Evolutionary conservation across 495 filamentous ascomycete species (phyloP).

Genomic region (Xylaria telfairii): DNA sequence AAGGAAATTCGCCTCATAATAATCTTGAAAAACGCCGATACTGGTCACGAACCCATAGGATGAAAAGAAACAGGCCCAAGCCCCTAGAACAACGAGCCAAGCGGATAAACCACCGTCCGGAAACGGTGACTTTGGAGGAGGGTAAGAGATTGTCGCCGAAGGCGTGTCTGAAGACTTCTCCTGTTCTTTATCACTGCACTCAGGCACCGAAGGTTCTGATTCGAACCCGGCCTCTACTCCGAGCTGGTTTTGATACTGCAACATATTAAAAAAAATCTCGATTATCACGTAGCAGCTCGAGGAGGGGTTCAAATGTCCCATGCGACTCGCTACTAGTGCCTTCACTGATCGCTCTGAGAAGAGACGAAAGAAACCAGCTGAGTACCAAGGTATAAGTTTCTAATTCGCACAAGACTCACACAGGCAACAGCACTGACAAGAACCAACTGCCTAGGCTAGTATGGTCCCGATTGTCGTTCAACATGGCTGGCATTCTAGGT

Average conservation of each 20-base stretch:
- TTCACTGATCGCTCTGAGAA: neutral
- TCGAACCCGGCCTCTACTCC: neutral
- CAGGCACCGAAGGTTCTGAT: neutral
- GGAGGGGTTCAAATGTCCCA: neutral
- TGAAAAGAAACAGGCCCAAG: constrained; percentile 33
- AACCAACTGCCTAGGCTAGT: neutral
- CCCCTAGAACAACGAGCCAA: constrained; percentile 40
- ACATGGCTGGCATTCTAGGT: neutral
- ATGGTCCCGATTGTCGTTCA: neutral
- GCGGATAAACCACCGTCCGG: constrained; percentile 40
- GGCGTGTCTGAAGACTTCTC: neutral
- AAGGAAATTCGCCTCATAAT: constrained; percentile 38
- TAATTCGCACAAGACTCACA: neutral
- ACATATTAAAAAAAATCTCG: neutral
- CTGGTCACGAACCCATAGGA: constrained; percentile 35
- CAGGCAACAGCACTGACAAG: neutral
- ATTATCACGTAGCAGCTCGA: neutral
- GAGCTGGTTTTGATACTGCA: neutral
- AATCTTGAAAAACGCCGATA: constrained; percentile 38
- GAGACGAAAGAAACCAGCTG: neutral
- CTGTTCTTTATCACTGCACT: neutral
- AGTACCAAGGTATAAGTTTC: neutral
- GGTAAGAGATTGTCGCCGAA: neutral
- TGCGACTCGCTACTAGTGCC: neutral
- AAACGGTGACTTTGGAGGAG: neutral